phyloP scores from a whole-genome alignment of 2,329 filamentous ascomycete genomes.

The Stromatinia cepivora region DNA sequence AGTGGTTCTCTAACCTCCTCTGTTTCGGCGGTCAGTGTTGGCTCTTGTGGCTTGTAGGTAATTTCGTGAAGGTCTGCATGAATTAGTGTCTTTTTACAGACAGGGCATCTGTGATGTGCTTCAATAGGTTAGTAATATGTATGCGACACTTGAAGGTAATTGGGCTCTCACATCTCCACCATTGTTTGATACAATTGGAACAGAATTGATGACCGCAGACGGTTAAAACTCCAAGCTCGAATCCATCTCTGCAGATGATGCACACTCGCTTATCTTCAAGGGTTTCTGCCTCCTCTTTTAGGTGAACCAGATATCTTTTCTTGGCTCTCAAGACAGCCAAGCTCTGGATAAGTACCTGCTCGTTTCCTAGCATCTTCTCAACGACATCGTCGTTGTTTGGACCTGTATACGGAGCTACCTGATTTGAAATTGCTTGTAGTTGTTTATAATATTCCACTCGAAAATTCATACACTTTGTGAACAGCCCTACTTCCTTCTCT shows the following conservation, averaged over 20 bases:
- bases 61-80: conserved; percentile 78
- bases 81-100: conserved; percentile 73
- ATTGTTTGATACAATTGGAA: conserved; percentile 78
- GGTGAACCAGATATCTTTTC: conserved; percentile 64
- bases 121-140: conserved; percentile 1
- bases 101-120: conserved; percentile 35
- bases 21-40: conserved; percentile 60
- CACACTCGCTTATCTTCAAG: conserved; percentile 69
- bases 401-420: conserved; percentile 73
- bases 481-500: conserved; percentile 73
- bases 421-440: conserved; percentile 87
- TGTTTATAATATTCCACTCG: conserved; percentile 89
- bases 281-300: conserved; percentile 46
- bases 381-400: conserved; percentile 32
- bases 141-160: not conserved
- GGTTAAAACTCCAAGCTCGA: conserved; percentile 78
- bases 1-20: conserved; percentile 47
- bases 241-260: conserved; percentile 78
- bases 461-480: conserved; percentile 77
- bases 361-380: conserved; percentile 57
- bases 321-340: conserved; percentile 68
- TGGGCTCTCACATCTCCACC: conserved; percentile 55
- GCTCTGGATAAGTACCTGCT: conserved; percentile 55
- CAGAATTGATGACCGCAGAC: conserved; percentile 92
- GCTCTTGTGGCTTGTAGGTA: conserved; percentile 72